Evolutionary conservation across 441 rosid genomes (phyloP), one percentile per base, ranked within the genome.

Genomic region (Euphorbia corollata): DNA sequence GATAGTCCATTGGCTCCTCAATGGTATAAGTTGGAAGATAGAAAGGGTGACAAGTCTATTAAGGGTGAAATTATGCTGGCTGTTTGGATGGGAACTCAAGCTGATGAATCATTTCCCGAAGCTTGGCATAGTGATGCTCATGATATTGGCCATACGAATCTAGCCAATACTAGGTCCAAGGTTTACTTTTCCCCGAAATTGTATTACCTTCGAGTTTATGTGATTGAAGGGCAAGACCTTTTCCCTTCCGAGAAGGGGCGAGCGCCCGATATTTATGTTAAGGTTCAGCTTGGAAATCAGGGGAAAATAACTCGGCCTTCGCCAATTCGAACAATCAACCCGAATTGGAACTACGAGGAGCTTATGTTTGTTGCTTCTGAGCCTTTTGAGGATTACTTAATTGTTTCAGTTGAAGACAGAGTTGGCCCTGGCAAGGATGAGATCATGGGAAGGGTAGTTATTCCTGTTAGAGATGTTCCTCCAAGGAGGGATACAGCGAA

Each of bases 161-260:
- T 79, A 0, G 73, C 75, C 11, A 83, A 57, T 32, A 77, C 85
- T 6, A 63, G 86, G 50, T 83, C 89, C 0, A 84, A 83, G 65
- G 87, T 82, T 2, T 84, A 87, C 68, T 71, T 81, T 50, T 83
- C 87, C 0, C 87, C 84, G 1, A 85, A 75, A 67, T 79, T 85
- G 50, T 84, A 83, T 78, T 85, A 85, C 65, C 77, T 87, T 12
- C 57, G 92, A 50, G 79, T 84, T 38, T 55, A 64, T 10, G 65
- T 85, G 0, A 79, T 87, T 4, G 85, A 82, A 75, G 92, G 87
- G 19, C 90, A 85, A 68, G 90, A 85, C 72, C 74, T 87, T 57
- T 80, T 77, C 8, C 80, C 78, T 0, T 53, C 73, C 7, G 81
- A 81, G 0, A 81, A 61, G 65, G 76, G 80, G 54, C 71, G 86